These are phyloP conservation scores for Podospora didyma DNA, from an alignment of 495 filamentous ascomycete species.

Conservation along the genomic window DNA sequence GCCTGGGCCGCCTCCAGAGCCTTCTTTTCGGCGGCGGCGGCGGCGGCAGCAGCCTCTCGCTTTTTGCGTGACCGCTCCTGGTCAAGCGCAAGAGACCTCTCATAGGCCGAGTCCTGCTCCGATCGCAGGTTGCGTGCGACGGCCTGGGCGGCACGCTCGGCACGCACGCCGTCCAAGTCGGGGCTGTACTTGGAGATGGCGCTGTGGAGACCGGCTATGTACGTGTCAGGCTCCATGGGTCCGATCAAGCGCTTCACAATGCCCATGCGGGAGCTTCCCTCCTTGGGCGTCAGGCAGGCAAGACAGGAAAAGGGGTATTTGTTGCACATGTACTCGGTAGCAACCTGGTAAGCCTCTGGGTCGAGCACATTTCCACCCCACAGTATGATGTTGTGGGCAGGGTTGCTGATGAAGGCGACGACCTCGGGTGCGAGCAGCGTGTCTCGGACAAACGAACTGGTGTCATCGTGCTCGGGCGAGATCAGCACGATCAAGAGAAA, in stretches of 20 bases:
- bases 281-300: constrained; percentile 75
- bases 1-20: constrained; percentile 60
- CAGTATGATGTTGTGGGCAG: constrained; percentile 69
- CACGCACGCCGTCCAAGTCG: constrained; percentile 63
- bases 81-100: constrained; percentile 82
- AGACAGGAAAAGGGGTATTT: constrained; percentile 88
- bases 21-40: constrained; percentile 50
- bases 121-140: constrained; percentile 70
- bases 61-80: constrained; percentile 71
- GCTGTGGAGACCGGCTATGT: constrained; percentile 65
- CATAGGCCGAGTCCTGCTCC: constrained; percentile 88
- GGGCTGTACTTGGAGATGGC: constrained; percentile 67
- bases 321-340: constrained; percentile 73
- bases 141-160: constrained; percentile 69
- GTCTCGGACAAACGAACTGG: constrained; percentile 72
- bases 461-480: constrained; percentile 92
- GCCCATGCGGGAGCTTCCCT: constrained; percentile 81
- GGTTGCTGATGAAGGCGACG: constrained; percentile 64
- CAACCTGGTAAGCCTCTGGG: constrained; percentile 88
- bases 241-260: constrained; percentile 73
- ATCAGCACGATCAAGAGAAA: constrained; percentile 82
- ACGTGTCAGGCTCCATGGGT: constrained; percentile 57
- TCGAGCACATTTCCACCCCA: constrained; percentile 93
- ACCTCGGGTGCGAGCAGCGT: constrained; percentile 77
- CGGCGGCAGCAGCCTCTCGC: constrained; percentile 68